Evolutionary conservation across 2,329 filamentous ascomycete genomes (phyloP).

Genomic region (Cyclaneusma minus): DNA sequence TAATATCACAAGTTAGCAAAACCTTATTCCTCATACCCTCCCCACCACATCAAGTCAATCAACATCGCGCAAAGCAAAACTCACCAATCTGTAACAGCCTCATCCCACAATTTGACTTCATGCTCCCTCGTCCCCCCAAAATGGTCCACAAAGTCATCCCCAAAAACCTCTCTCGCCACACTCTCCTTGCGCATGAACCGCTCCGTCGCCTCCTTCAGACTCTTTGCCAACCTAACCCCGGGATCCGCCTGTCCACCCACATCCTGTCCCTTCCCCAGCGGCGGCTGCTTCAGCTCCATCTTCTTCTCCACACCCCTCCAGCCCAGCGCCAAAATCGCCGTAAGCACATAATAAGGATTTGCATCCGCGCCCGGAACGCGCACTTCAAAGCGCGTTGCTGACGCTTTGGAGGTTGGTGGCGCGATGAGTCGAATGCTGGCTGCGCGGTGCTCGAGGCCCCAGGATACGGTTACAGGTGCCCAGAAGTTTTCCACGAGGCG

Average conservation of each 20-base stretch:
- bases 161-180: conserved; percentile 84
- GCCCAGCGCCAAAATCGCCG: conserved; percentile 73
- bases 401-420: conserved; percentile 69
- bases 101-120: conserved; percentile 81
- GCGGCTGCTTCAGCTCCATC: conserved; percentile 65
- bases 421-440: conserved; percentile 83
- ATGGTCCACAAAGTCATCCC: conserved; percentile 90
- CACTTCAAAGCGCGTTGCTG: conserved; percentile 83
- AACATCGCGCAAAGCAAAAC: conserved; percentile 20
- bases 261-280: conserved; percentile 71
- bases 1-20: conserved; percentile 19
- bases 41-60: not conserved
- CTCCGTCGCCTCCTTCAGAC: conserved; percentile 66
- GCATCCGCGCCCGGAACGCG: conserved; percentile 89
- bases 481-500: conserved; percentile 97
- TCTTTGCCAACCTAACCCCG: conserved; percentile 70
- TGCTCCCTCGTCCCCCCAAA: conserved; percentile 86
- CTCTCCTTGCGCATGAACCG: conserved; percentile 65
- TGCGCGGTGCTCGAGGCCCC: conserved; percentile 89
- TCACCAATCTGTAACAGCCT: conserved; percentile 93
- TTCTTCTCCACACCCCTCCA: conserved; percentile 91
- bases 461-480: conserved; percentile 94
- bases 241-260: conserved; percentile 57
- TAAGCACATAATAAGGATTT: conserved; percentile 76
- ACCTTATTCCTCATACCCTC: no score